Percentiles rank a stretch among this genome's conserved stretches.
Conservation (phyloP, 1,284 basidiomycete genomes). For the Heterobasidion parviporum region DNA sequence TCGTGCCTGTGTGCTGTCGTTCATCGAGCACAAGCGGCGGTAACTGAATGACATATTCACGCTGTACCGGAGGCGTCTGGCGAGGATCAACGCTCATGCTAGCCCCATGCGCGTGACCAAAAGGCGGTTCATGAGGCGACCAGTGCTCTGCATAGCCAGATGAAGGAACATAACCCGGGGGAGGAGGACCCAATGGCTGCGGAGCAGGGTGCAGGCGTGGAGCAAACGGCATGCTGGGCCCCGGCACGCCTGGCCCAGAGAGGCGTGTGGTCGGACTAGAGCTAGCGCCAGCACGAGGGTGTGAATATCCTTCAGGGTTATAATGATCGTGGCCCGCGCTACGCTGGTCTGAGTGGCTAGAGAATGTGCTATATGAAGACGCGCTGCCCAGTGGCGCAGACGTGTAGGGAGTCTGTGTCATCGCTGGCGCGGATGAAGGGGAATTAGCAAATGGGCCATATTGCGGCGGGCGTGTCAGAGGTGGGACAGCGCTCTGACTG, state of each 20-base stretch:
- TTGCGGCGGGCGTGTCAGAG: slow-evolving; percentile 42
- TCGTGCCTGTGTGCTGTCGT: slow-evolving; percentile 9
- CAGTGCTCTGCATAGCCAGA: not conserved
- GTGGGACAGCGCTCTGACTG: slow-evolving; percentile 28
- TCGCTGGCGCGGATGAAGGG: slow-evolving; percentile 13
- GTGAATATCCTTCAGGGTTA: not conserved
- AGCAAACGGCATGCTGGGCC: slow-evolving; percentile 1
- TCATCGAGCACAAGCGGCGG: slow-evolving; percentile 16
- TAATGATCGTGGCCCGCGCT: not conserved
- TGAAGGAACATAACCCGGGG: not conserved
- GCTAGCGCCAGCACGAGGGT: not conserved
- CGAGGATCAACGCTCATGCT: not conserved
- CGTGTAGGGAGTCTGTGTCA: not conserved
- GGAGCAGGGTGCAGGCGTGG: slow-evolving; percentile 1
- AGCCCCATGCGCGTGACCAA: not conserved
- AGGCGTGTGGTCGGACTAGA: slow-evolving; percentile 1
- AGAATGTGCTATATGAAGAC: not conserved
- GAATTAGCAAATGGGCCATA: slow-evolving; percentile 50
- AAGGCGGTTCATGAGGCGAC: not conserved
- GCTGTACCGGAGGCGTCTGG: not conserved
- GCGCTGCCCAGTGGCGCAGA: not conserved
- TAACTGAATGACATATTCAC: slow-evolving; percentile 11
- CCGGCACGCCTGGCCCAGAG: slow-evolving; percentile 12
- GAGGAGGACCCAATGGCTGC: not conserved
- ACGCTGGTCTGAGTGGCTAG: not conserved